phyloP scores from a whole-genome alignment of 2,329 filamentous ascomycete species.

The Myriosclerotinia duriaeana region DNA sequence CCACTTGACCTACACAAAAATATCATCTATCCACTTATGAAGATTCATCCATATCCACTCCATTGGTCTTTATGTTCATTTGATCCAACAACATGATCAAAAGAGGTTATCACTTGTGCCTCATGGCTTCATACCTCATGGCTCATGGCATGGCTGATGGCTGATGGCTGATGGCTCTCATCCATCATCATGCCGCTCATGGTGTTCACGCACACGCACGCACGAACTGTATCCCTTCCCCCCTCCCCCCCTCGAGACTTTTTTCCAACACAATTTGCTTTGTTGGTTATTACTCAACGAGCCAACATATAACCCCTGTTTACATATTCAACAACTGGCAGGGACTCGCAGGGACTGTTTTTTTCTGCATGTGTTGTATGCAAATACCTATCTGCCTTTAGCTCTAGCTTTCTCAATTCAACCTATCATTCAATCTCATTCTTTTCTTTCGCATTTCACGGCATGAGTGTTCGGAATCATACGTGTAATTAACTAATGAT shows the following conservation, averaged over 20 bases:
- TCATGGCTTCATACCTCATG: no score
- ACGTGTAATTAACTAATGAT: conserved; percentile 21
- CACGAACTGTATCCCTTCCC: background rate
- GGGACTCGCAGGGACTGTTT: conserved; percentile 2
- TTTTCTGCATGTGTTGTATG: conserved; percentile 25
- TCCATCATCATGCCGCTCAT: background rate
- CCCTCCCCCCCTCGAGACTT: background rate
- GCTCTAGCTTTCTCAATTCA: background rate
- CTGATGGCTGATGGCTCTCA: no score
- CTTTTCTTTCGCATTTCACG: conserved; percentile 18
- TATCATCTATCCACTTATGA: conserved; percentile 11
- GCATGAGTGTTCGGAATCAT: conserved; percentile 1
- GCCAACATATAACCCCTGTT: conserved; percentile 6
- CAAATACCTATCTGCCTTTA: conserved; percentile 4
- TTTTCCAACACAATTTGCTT: conserved; percentile 19
- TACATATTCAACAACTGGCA: conserved; percentile 18
- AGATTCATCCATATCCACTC: conserved; percentile 14
- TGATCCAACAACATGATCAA: background rate
- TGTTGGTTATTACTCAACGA: conserved; percentile 12
- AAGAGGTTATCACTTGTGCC: background rate
- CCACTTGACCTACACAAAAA: background rate
- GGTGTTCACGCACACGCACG: background rate
- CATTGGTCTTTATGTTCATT: background rate
- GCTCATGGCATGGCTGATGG: no score
- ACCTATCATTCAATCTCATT: conserved; percentile 20